phyloP scores from a whole-genome alignment of 331 rosid genomes.

The Malus hybrid region DNA sequence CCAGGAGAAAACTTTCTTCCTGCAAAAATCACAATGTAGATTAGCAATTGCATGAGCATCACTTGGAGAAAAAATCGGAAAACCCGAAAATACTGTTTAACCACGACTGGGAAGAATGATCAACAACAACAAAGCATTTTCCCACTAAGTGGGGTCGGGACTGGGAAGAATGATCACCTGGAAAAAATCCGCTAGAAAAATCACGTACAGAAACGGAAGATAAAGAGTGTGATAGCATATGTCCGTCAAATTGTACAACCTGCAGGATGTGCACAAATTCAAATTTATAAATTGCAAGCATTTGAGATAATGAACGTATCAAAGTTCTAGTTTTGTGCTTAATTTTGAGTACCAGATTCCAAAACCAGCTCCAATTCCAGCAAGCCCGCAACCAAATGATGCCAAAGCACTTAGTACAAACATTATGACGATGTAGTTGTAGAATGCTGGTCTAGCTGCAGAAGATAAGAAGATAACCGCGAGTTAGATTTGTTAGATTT shows the following conservation, averaged over 20 bases:
- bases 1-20: conserved; percentile 76
- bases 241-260: conserved; percentile 52
- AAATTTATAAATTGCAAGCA: conserved; percentile 2
- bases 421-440: conserved; percentile 54
- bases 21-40: conserved; percentile 17
- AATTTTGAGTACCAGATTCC: conserved; percentile 53
- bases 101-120: not conserved
- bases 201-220: conserved; percentile 63
- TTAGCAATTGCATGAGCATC: not conserved
- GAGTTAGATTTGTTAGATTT: conserved; percentile 2
- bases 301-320: not conserved
- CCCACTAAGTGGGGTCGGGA: no score
- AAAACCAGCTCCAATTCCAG: conserved; percentile 37
- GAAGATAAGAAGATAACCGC: conserved; percentile 15
- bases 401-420: conserved; percentile 40
- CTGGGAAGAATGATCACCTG: conserved; percentile 29
- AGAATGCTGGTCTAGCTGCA: conserved; percentile 73
- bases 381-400: conserved; percentile 51
- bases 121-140: no score
- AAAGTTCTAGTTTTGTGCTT: not conserved
- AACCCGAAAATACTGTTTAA: not conserved
- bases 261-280: conserved; percentile 24
- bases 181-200: conserved; percentile 67
- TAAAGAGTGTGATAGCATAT: conserved; percentile 59
- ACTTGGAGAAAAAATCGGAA: not conserved